Evolutionary conservation across 75 land plant species (phyloP), one percentile per base, ranked within the genome.

Genomic region (Picea glauca): DNA sequence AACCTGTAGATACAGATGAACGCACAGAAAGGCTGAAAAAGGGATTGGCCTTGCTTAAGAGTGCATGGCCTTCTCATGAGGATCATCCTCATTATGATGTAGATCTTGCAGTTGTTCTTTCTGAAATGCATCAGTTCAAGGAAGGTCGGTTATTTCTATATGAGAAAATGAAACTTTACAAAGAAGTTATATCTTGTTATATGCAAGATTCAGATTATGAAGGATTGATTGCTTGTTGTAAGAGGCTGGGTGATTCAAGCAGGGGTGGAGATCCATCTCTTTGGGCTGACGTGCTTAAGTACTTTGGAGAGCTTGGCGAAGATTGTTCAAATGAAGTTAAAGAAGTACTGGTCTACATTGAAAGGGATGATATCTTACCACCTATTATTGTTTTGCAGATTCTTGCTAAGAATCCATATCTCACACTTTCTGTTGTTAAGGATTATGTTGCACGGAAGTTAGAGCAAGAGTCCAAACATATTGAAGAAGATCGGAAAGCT

Each of bases 241-340:
- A 92, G 82, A 89, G 91, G 75, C 85, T 96, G 46, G 99, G 91
- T 76, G 99, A 96, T 84, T 83, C 93, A 11, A 83, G 86, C 77
- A 88, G 89, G 77, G 99, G 99, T 20, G 98, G 99, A 15, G 99
- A 96, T 76, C 84, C 98, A 35, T 84, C 95, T 74, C 88, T 96
- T 46, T 96, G 99, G 99, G 93, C 85, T 59, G 99, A 96, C 85
- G 81, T 96, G 59, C 78, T 96, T 61, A 86, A 89, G 58, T 96
- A 96, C 77, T 96, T 96, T 85, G 99, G 99, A 59, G 99, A 96
- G 72, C 90, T 92, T 75, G 99, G 98, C 40, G 98, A 94, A 83
- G 98, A 96, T 72, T 96, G 99, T 82, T 85, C 99, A 30, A 93
- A 94, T 78, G 99, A 96, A 91, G 99, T 96, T 9, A 94, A 87